Base-by-base conservation (phyloP, 208 protist genomes). In the Cochliopodium minus region DNA sequence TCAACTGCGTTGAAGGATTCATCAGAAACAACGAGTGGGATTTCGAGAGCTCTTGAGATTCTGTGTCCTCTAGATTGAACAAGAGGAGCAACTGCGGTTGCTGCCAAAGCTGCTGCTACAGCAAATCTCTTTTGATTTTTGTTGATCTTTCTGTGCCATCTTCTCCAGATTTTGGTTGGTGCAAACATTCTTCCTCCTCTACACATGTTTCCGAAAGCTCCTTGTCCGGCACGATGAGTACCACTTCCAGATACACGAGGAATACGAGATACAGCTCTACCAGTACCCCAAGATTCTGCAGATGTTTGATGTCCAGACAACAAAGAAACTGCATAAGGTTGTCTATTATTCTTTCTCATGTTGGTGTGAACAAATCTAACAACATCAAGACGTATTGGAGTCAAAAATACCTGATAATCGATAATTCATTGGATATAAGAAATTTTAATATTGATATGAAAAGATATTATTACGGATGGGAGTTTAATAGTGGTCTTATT, bases 151-250 rank as follows among this genome's bases (percentile, higher is more conserved):
- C 83, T 68, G 78, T 96, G 86, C 92, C 92, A 98, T 61, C 83
- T 81, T 76, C 93, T 81, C 78, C 79, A 96, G 66, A 82, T 82
- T 79, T 95, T 95, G 58, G 88, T 95, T 55, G 94, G 93, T 34
- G 83, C 80, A 72, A 95, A 98, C 92, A 98, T 98, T 70, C 90
- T 87, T 77, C 95, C 95, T 65, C 83, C 82, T 73, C 92, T 83
- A 82, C 90, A 96, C 89, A 97, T 95, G 88, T 99, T 99, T 61
- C 91, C 95, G 74, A 96, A 98, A 53, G 94, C 94, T 86, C 86
- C 95, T 75, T 95, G 88, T 58, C 94, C 94, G 51, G 87, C 81
- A 59, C 87, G 82, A 80, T 86, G 82, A 53, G 94, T 97, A 79
- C 95, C 95, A 63, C 87, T 81, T 57, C 93, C 94, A 59, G 66